Evolutionary conservation across 768 basidiomycete species (phyloP).

Genomic region (Termitomyces heimii): DNA sequence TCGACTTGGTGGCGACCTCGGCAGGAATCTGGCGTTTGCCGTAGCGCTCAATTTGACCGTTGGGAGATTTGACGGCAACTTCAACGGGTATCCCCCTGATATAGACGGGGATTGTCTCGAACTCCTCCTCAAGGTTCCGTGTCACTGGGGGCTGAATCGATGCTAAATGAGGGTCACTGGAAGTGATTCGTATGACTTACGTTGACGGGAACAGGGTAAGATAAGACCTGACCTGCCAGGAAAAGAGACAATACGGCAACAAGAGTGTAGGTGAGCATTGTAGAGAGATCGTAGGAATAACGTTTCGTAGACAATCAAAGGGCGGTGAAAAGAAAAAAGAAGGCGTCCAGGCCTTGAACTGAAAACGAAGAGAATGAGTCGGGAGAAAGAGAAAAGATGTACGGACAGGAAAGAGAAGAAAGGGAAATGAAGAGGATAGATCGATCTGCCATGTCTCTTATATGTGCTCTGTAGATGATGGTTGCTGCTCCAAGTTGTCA

Average conservation of each 20-base stretch:
- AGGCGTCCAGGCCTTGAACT: slow-evolving; percentile 16
- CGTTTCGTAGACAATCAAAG: slow-evolving; percentile 5
- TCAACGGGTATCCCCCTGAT: slow-evolving; percentile 28
- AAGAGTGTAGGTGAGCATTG: slow-evolving; percentile 42
- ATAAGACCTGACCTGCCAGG: slow-evolving; percentile 38
- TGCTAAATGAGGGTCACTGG: slow-evolving; percentile 6
- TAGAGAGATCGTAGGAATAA: slow-evolving; percentile 11
- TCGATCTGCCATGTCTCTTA: slow-evolving; percentile 1
- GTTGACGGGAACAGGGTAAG: slow-evolving; percentile 38
- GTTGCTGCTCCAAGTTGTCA: slow-evolving; percentile 9
- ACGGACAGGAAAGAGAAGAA: slow-evolving; percentile 11
- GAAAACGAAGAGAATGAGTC: slow-evolving; percentile 6
- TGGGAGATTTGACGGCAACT: slow-evolving; percentile 18
- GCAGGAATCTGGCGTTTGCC: slow-evolving; percentile 18
- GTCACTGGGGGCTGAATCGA: slow-evolving; percentile 21
- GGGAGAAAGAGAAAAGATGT: not conserved
- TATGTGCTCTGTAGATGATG: slow-evolving; percentile 5
- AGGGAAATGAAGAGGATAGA: slow-evolving; percentile 1
- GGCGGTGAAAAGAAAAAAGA: slow-evolving; percentile 12
- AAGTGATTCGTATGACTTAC: slow-evolving; percentile 13
- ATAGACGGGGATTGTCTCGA: slow-evolving; percentile 40
- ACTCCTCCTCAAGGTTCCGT: slow-evolving; percentile 25
- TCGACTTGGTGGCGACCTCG: slow-evolving; percentile 20
- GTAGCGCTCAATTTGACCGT: slow-evolving; percentile 15
- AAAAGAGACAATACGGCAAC: slow-evolving; percentile 33